phyloP scores from a whole-genome alignment of 129 eudicot species.

The Artemisia annua region DNA sequence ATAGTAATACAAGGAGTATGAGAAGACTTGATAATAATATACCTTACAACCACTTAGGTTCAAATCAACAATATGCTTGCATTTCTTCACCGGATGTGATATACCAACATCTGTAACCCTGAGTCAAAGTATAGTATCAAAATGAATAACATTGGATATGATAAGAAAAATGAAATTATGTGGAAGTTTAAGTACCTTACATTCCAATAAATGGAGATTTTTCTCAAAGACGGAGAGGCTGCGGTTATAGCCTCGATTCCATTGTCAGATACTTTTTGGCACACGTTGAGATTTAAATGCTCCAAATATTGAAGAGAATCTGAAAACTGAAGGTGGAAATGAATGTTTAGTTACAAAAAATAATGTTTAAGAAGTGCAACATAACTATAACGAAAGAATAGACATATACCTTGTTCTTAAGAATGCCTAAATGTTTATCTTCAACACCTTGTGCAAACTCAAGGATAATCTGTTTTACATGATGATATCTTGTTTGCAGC shows the following conservation, averaged over 20 bases:
- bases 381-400: background rate
- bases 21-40: constrained; percentile 8
- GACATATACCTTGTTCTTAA: constrained; percentile 56
- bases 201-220: constrained; percentile 94
- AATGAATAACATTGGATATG: constrained; percentile 5
- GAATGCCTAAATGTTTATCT: constrained; percentile 63
- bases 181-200: constrained; percentile 61
- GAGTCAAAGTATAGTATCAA: constrained; percentile 29
- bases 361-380: background rate
- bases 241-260: constrained; percentile 77
- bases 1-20: constrained; percentile 2
- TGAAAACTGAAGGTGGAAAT: constrained; percentile 45
- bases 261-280: constrained; percentile 84
- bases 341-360: constrained; percentile 10
- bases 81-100: constrained; percentile 69
- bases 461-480: constrained; percentile 77
- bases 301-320: constrained; percentile 60
- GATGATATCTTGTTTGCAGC: constrained; percentile 71
- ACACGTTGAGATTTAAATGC: constrained; percentile 76
- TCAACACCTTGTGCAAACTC: constrained; percentile 93
- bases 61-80: constrained; percentile 77
- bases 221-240: constrained; percentile 54
- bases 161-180: background rate
- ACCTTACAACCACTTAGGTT: constrained; percentile 99
- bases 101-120: constrained; percentile 88